Evolutionary conservation across 164 flowering plant genomes (phyloP).

Genomic region (Aristolochia contorta): DNA sequence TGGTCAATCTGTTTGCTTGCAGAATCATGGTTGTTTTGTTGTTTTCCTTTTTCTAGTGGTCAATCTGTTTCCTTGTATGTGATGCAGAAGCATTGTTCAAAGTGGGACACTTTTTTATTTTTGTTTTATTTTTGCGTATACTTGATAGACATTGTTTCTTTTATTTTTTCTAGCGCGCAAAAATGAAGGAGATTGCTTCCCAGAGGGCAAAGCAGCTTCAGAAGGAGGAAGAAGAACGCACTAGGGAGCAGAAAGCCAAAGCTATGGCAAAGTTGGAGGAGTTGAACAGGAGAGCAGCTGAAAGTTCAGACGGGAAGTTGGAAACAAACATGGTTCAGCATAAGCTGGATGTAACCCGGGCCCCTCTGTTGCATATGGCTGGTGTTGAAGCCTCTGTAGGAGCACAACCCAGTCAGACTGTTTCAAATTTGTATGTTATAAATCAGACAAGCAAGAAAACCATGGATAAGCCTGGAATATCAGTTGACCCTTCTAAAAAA

Average conservation of each 20-base stretch:
- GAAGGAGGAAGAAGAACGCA: conserved; percentile 88
- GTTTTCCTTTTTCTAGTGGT: no score
- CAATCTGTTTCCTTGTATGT: no score
- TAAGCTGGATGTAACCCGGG: conserved; percentile 25
- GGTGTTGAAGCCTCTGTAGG: no score
- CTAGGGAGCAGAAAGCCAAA: conserved; percentile 85
- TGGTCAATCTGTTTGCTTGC: no score
- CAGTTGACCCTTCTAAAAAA: conserved; percentile 12
- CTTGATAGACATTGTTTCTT: neutral
- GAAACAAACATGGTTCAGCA: conserved; percentile 20
- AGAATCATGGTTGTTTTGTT: no score
- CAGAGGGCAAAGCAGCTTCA: conserved; percentile 73
- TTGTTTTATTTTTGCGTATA: neutral
- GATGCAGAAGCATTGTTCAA: no score
- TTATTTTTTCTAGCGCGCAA: conserved; percentile 57
- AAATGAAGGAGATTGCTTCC: conserved; percentile 66
- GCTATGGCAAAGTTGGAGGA: conserved; percentile 93
- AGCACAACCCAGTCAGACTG: no score
- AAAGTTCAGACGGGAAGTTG: conserved; percentile 9
- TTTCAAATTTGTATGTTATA: neutral
- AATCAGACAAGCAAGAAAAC: conserved; percentile 11
- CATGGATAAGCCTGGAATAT: conserved; percentile 12
- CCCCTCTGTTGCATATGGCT: no score
- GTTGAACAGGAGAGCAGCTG: conserved; percentile 52
- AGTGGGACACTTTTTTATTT: neutral